phyloP scores from a whole-genome alignment of 2,329 filamentous ascomycete genomes.

The Colletotrichum lindemuthianum region DNA sequence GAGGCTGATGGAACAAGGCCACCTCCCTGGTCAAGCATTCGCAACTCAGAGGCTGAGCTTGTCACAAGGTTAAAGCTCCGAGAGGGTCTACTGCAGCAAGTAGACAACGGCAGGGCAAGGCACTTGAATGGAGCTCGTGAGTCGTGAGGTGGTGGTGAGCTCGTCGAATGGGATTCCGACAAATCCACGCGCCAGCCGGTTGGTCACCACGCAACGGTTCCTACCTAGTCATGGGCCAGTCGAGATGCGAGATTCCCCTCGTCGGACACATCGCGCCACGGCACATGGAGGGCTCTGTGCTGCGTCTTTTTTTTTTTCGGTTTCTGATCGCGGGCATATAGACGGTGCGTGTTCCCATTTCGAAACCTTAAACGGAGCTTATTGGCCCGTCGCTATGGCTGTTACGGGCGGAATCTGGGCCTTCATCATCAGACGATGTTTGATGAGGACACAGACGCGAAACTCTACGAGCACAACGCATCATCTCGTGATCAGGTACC shows the following conservation, averaged over 20 bases:
- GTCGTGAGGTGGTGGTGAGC: background rate
- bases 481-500: conserved; percentile 25
- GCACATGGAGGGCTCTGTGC: conserved; percentile 1
- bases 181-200: background rate
- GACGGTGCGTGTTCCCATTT: background rate
- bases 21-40: conserved; percentile 3
- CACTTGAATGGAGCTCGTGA: background rate
- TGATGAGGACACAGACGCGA: conserved; percentile 33
- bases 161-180: background rate
- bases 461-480: conserved; percentile 13
- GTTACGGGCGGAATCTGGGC: conserved; percentile 9
- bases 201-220: background rate
- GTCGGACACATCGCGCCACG: background rate
- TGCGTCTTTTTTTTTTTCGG: conserved; percentile 12
- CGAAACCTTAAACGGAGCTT: conserved; percentile 22
- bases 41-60: conserved; percentile 13
- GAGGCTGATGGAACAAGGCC: background rate
- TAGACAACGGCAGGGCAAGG: background rate
- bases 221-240: background rate
- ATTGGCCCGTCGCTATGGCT: conserved; percentile 17
- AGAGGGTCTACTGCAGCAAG: background rate
- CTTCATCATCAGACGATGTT: conserved; percentile 33
- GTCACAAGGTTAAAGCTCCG: background rate
- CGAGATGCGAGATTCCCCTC: background rate
- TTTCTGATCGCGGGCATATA: conserved; percentile 28